Conservation (phyloP, 352 stramenopile genomes). For the Globisporangium echinulatum region DNA sequence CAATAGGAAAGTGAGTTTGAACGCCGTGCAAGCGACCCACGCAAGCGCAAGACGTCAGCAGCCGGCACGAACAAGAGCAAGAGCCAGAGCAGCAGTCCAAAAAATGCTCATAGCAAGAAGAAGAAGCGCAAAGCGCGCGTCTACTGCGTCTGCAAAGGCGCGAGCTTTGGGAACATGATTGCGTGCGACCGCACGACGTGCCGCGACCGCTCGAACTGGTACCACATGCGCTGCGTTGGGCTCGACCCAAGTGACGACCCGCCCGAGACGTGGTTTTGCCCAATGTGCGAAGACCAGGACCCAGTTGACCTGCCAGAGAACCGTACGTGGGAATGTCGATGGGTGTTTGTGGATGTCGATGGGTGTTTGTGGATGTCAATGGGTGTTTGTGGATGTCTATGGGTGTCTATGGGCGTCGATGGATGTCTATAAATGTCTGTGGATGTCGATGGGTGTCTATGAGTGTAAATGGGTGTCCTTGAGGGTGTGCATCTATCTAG, state of each 20-base stretch:
- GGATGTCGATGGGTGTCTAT: background rate
- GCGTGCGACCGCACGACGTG: slow-evolving; percentile 80
- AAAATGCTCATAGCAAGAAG: slow-evolving; percentile 15
- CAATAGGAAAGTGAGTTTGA: slow-evolving; percentile 1
- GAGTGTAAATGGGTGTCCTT: background rate
- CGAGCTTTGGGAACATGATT: slow-evolving; percentile 78
- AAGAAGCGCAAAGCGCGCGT: slow-evolving; percentile 62
- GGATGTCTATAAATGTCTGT: too few species aligned
- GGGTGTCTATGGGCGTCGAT: background rate
- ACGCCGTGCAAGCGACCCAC: background rate
- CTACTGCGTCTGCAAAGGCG: slow-evolving; percentile 74
- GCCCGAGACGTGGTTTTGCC: slow-evolving; percentile 74
- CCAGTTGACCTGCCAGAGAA: slow-evolving; percentile 57
- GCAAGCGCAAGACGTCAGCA: slow-evolving; percentile 18
- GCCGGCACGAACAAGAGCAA: slow-evolving; percentile 4
- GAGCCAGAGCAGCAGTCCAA: slow-evolving; percentile 4
- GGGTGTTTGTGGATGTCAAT: background rate
- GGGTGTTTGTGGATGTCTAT: background rate
- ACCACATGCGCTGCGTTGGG: slow-evolving; percentile 71
- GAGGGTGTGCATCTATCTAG: background rate
- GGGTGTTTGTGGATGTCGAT: background rate
- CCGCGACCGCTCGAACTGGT: slow-evolving; percentile 76
- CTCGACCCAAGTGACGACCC: slow-evolving; percentile 41
- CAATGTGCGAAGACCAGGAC: slow-evolving; percentile 42
- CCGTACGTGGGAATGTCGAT: slow-evolving; percentile 28